These are phyloP conservation scores for Thalassiosira livingstoniorum DNA, from an alignment of 352 stramenopile genomes.

Conservation along the genomic window DNA sequence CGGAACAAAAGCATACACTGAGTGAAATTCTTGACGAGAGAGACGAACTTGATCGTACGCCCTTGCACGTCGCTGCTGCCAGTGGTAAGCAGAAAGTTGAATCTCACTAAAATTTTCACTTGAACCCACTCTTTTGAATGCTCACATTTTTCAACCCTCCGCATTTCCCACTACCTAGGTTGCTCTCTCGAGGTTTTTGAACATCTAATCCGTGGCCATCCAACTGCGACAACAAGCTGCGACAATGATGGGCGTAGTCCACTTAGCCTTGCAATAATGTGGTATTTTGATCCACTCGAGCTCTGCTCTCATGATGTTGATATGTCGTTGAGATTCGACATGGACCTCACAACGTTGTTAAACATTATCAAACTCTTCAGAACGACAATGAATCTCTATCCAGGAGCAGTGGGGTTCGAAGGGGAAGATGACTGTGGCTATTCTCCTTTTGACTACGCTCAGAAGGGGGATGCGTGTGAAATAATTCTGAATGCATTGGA, in stretches of 20 bases:
- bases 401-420: background rate
- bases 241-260: background rate
- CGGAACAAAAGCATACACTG: background rate
- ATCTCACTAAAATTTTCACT: too few species aligned
- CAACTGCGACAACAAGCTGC: background rate
- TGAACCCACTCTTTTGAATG: too few species aligned
- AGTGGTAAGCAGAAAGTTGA: too few species aligned
- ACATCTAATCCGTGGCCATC: background rate
- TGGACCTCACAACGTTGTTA: background rate
- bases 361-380: constrained; percentile 1
- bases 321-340: background rate
- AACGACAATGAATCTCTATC: constrained; percentile 1
- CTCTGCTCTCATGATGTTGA: background rate
- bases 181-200: background rate
- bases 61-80: background rate
- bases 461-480: background rate
- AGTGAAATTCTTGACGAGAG: background rate
- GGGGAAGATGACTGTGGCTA: background rate
- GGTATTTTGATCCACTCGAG: constrained; percentile 1
- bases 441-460: background rate
- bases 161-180: too few species aligned
- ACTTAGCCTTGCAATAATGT: background rate
- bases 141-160: too few species aligned
- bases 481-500: background rate
- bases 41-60: background rate